phyloP scores from a whole-genome alignment of 768 basidiomycete species.

The Lepiota brunneoincarnata region DNA sequence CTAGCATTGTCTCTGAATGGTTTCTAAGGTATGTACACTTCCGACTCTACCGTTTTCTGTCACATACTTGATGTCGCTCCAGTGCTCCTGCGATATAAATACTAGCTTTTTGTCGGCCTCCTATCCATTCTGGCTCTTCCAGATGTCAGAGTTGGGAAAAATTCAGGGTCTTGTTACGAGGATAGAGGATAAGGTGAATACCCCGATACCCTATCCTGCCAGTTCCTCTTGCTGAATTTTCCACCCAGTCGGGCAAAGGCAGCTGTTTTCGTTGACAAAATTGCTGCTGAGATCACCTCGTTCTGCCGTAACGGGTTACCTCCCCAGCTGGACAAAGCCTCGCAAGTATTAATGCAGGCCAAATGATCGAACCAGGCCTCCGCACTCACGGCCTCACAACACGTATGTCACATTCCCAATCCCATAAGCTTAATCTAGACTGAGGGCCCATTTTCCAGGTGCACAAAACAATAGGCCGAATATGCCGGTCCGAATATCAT shows the following conservation, averaged over 20 bases:
- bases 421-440: neutral
- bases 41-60: neutral
- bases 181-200: constrained; percentile 80
- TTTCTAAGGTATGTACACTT: constrained; percentile 67
- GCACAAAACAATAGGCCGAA: constrained; percentile 89
- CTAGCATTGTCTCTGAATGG: constrained; percentile 83
- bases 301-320: constrained; percentile 44
- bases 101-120: constrained; percentile 82
- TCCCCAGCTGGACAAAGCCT: constrained; percentile 88
- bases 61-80: neutral
- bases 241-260: constrained; percentile 62
- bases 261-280: constrained; percentile 96
- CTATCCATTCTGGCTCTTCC: constrained; percentile 85
- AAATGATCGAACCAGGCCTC: constrained; percentile 93
- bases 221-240: constrained; percentile 3
- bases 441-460: constrained; percentile 34
- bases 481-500: constrained; percentile 85
- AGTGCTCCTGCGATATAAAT: constrained; percentile 86
- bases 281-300: constrained; percentile 23
- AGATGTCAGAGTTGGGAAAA: constrained; percentile 89
- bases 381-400: constrained; percentile 86
- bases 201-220: constrained; percentile 18
- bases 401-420: constrained; percentile 38
- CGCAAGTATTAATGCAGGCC: constrained; percentile 88
- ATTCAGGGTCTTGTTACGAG: constrained; percentile 82